phyloP scores from a whole-genome alignment of 2,329 filamentous ascomycete species.

The Rutstroemia sp. region DNA sequence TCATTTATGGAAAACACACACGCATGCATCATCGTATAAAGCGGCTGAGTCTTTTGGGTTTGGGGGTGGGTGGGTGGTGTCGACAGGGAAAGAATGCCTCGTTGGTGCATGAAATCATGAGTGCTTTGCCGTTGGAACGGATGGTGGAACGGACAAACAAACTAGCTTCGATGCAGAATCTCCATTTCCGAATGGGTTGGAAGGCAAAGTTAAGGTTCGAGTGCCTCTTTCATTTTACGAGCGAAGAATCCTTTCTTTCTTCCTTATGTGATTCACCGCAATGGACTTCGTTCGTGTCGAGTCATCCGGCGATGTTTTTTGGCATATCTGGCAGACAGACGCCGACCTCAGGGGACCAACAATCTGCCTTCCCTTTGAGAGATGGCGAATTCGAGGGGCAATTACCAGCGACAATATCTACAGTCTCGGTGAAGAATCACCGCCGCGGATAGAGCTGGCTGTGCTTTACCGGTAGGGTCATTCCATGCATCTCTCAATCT shows the following conservation, averaged over 20 bases:
- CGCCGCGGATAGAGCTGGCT: neutral
- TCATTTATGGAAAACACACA: neutral
- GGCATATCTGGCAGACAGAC: neutral
- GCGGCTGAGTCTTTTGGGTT: neutral
- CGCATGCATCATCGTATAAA: neutral
- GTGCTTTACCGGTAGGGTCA: neutral
- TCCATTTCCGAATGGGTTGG: neutral
- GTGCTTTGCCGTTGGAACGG: neutral
- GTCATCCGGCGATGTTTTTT: neutral
- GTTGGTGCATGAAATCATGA: neutral
- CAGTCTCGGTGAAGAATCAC: neutral
- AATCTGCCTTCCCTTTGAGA: neutral
- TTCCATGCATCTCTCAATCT: neutral
- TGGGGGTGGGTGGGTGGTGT: neutral
- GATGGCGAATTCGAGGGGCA: neutral
- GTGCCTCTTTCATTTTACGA: too few relatives aligned
- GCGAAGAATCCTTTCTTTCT: neutral
- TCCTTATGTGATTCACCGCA: neutral
- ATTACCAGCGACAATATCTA: neutral
- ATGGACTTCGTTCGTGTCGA: neutral
- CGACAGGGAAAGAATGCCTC: neutral
- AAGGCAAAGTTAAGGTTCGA: neutral
- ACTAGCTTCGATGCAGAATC: neutral
- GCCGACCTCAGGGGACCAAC: neutral
- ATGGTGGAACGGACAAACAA: neutral